Conservation (phyloP, 179 eudicot species). For the Beta macrorhiza region DNA sequence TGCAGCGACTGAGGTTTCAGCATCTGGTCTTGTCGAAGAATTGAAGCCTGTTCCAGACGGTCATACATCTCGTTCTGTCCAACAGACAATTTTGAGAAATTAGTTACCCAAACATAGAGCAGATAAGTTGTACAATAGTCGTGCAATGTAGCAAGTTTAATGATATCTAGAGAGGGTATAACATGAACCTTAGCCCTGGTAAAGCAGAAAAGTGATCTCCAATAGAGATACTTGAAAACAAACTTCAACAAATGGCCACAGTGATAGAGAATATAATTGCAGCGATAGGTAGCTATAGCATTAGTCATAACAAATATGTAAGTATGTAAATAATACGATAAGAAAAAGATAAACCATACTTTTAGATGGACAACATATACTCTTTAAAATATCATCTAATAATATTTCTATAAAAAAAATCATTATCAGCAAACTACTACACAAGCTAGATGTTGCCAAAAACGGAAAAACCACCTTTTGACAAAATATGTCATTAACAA, state of each 20-base stretch:
- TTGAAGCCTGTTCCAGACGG: slow-evolving; percentile 65
- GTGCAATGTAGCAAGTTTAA: background rate
- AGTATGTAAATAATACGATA: background rate
- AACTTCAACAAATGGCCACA: background rate
- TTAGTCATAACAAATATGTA: background rate
- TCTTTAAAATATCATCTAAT: too few species aligned
- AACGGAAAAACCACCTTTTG: too few species aligned
- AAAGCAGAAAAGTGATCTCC: background rate
- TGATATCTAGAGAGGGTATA: background rate
- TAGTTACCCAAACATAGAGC: background rate
- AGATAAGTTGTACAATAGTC: background rate
- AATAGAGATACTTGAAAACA: background rate
- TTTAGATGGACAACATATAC: too few species aligned
- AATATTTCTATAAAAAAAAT: too few species aligned
- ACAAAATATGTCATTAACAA: too few species aligned
- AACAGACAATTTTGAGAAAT: slow-evolving; percentile 8
- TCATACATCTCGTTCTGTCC: slow-evolving; percentile 74
- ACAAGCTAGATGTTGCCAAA: too few species aligned
- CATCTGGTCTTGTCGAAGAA: slow-evolving; percentile 61
- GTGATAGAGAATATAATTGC: background rate
- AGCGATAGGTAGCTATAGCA: background rate
- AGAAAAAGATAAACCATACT: too few species aligned
- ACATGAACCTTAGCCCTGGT: background rate
- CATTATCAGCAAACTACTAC: too few species aligned
- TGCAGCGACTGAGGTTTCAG: slow-evolving; percentile 73